Base-by-base conservation (phyloP, 139 green algal genomes). In the Tetradesmus lagerheimii region DNA sequence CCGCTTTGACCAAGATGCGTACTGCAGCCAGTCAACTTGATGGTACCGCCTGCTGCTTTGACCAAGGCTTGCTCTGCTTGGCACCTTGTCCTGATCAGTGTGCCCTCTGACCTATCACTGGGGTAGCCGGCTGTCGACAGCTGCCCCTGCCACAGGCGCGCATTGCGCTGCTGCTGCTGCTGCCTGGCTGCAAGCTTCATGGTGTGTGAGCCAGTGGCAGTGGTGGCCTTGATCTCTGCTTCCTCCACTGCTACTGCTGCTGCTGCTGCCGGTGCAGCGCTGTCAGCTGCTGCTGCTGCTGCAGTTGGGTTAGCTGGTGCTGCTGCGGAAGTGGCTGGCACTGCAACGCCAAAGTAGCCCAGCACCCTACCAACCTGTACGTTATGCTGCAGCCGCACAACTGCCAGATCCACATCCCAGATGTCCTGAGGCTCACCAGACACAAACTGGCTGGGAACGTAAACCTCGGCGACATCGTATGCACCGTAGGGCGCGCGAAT, bases 21-120 rank as follows among this genome's bases (percentile, higher is more conserved):
- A 57, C 57, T 78, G 57, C 82, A 87, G 47, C 66, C 66, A 78
- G 67, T 78, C 80, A 86, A 53, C 45, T 86, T 74, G 27, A 86
- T 38, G 35, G 82, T 78, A 67, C 25, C 6, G 71, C 82, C 82
- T n/a, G 45, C 81, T 37, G 31, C 64, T 27, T 31, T 75, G 31
- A 25, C n/a, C 31, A 75, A 20, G 16, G 39, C 38, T 57, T 87
- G 82, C 82, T 87, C 23, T 34, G 57, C 82, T 9, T 57, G 15
- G 66, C 82, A 87, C 23, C 23, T 53, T 6, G 82, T 78, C 23
- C 27, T 37, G 23, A 87, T 23, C 8, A 77, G 82, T 2, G 82
- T 87, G 20, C 57, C 82, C 57, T 87, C 82, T 23, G 82, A 34
- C 53, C 41, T 79, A 57, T 78, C 82, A 53, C 35, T 53, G 57